Conservation (phyloP, 73 alveolate genomes). For the Paramecium caudatum region DNA sequence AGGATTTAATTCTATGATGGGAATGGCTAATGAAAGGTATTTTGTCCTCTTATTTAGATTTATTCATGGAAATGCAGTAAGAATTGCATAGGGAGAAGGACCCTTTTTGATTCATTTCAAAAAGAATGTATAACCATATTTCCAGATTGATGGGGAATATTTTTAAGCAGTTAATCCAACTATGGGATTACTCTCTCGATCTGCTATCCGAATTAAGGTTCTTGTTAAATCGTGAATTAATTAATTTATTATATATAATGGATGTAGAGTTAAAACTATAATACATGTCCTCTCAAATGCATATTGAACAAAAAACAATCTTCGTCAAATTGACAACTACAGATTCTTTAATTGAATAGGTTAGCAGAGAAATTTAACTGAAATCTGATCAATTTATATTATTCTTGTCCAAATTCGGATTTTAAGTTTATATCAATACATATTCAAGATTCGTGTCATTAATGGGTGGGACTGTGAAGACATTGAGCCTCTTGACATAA, state of each 20-base stretch:
- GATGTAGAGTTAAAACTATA: too few relatives aligned
- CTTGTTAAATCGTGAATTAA: not conserved
- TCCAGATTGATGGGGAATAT: constrained; percentile 88
- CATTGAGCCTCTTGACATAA: constrained; percentile 9
- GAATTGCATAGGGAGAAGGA: constrained; percentile 85
- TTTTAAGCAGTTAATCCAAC: constrained; percentile 49
- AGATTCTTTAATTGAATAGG: not conserved
- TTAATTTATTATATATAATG: not conserved
- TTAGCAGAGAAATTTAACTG: not conserved
- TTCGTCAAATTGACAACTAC: not conserved
- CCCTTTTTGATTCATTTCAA: constrained; percentile 80
- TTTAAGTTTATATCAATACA: too few relatives aligned
- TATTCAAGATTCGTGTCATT: not conserved
- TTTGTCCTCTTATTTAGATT: not conserved
- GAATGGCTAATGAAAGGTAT: constrained; percentile 75
- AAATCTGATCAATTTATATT: not conserved
- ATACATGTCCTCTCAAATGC: too few relatives aligned
- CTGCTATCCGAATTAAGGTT: not conserved
- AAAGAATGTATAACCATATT: constrained; percentile 68
- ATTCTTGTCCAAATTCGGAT: not conserved
- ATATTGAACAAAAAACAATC: too few relatives aligned
- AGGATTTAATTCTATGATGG: constrained; percentile 73
- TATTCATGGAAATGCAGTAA: constrained; percentile 76
- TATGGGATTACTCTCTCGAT: not conserved
- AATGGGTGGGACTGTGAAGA: not conserved